A percentile compares a stretch with the other conserved stretches of the same genome.
These are phyloP conservation scores for Salix viminalis DNA, from an alignment of 345 rosid species.

Conservation along the genomic window DNA sequence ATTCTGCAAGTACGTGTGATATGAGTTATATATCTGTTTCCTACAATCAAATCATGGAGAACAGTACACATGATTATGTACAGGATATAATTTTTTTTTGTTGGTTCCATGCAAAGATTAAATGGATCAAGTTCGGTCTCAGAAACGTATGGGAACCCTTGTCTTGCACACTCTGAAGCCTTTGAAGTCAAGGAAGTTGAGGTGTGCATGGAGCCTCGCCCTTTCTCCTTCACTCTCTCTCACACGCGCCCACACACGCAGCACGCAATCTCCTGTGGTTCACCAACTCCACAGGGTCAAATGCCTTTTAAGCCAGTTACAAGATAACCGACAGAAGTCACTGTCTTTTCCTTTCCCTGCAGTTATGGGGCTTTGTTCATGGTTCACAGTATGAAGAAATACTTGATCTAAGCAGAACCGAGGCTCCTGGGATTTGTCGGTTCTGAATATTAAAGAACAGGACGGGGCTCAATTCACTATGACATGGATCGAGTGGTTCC, in stretches of 20 bases:
- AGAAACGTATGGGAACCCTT: slow-evolving; percentile 87
- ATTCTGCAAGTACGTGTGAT: background rate
- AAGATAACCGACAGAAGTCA: background rate
- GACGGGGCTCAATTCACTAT: background rate
- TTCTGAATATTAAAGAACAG: slow-evolving; percentile 38
- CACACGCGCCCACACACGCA: background rate
- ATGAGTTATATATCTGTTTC: background rate
- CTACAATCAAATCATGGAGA: background rate
- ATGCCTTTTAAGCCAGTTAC: background rate
- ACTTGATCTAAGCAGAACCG: slow-evolving; percentile 58
- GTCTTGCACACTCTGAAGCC: slow-evolving; percentile 73
- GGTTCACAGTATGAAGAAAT: slow-evolving; percentile 82
- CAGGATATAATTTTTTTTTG: background rate
- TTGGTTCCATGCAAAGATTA: slow-evolving; percentile 37
- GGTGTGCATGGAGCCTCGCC: slow-evolving; percentile 39
- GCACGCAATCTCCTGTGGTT: background rate
- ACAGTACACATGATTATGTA: background rate
- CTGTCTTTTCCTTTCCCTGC: slow-evolving; percentile 13
- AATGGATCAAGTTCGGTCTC: slow-evolving; percentile 88
- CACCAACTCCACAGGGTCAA: no score
- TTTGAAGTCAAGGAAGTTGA: slow-evolving; percentile 89
- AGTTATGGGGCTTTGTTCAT: slow-evolving; percentile 94
- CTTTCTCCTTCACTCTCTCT: background rate
- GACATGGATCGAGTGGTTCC: background rate
- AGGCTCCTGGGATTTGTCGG: slow-evolving; percentile 71